These are phyloP conservation scores for Moesziomyces globuligerus DNA, from an alignment of 1,284 basidiomycete species.

Conservation along the genomic window DNA sequence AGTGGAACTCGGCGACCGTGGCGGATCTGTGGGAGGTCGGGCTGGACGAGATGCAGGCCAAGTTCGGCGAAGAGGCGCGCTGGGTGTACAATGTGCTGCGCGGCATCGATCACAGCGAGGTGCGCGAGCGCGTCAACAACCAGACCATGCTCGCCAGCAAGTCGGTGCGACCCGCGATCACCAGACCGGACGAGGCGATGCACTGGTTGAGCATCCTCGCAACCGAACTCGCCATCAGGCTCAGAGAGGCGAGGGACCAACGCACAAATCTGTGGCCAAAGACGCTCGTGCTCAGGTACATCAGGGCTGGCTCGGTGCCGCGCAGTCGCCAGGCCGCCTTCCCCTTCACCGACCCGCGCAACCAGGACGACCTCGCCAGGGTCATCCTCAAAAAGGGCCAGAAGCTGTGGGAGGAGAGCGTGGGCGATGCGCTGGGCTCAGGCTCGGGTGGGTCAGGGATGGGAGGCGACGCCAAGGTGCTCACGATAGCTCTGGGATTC, in stretches of 20 bases:
- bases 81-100: conserved; percentile 81
- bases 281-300: conserved; percentile 76
- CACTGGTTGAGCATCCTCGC: conserved; percentile 92
- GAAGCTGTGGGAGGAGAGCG: conserved; percentile 86
- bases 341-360: conserved; percentile 71
- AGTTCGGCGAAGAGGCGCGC: conserved; percentile 79
- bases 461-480: conserved; percentile 70
- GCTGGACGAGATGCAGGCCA: conserved; percentile 81
- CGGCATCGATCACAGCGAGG: conserved; percentile 91
- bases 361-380: conserved; percentile 69
- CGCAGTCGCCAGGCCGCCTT: conserved; percentile 84
- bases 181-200: conserved; percentile 65
- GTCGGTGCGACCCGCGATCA: conserved; percentile 57
- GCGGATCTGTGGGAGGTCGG: conserved; percentile 74
- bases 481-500: conserved; percentile 81
- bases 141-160: conserved; percentile 64
- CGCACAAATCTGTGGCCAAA: conserved; percentile 83
- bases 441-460: conserved; percentile 6
- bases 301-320: conserved; percentile 73
- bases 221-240: conserved; percentile 84
- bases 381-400: conserved; percentile 80
- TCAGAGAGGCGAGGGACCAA: conserved; percentile 81
- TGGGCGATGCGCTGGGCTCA: conserved; percentile 68
- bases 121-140: conserved; percentile 70
- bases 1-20: conserved; percentile 84